Conservation (phyloP, 2,329 filamentous ascomycete species). For the Cladosporium sp. region DNA sequence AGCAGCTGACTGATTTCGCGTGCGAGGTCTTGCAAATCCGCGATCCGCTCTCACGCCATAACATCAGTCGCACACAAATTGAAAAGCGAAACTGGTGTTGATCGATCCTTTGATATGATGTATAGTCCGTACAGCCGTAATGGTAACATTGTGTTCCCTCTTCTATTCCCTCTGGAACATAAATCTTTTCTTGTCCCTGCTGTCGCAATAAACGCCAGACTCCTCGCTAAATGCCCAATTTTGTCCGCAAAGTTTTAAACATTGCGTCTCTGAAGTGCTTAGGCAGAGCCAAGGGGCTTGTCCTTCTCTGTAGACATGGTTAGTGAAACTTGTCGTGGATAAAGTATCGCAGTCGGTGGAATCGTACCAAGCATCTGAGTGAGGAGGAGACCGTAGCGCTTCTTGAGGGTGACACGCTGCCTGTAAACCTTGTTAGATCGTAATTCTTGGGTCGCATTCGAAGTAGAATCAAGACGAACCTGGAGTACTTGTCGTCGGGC, state of each 20-base stretch:
- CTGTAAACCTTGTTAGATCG: slow-evolving; percentile 39
- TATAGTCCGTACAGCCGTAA: slow-evolving; percentile 2
- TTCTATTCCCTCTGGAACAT: neutral
- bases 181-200: slow-evolving; percentile 3
- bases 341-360: neutral
- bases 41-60: too few relatives aligned
- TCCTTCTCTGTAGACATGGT: slow-evolving; percentile 35
- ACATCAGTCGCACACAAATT: too few relatives aligned
- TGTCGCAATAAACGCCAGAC: slow-evolving; percentile 18
- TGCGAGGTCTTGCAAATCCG: too few relatives aligned
- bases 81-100: neutral
- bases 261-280: slow-evolving; percentile 1
- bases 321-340: neutral
- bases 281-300: slow-evolving; percentile 41
- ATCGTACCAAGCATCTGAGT: slow-evolving; percentile 62
- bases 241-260: neutral
- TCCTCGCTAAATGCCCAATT: slow-evolving; percentile 25
- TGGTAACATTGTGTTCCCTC: neutral
- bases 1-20: neutral
- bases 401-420: slow-evolving; percentile 92
- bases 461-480: slow-evolving; percentile 39
- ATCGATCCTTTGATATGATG: neutral
- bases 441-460: neutral
- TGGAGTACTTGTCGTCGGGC: slow-evolving; percentile 96
- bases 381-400: slow-evolving; percentile 81